Evolutionary conservation across 306 rosid genomes (phyloP), one percentile per base, ranked within the genome.

Genomic region (Ormosia emarginata): DNA sequence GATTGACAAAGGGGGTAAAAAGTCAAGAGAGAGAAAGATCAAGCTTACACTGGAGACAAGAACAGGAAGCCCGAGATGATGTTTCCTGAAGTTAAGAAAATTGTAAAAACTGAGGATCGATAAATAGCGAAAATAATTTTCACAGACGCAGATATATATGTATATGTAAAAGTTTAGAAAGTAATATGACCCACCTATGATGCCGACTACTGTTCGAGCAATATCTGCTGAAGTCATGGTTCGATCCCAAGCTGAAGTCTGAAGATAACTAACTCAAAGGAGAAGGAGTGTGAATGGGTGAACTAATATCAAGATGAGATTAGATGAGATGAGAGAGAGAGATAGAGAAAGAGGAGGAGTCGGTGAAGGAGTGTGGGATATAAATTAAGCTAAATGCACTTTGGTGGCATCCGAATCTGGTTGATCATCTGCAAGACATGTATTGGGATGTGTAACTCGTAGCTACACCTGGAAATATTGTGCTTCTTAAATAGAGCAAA

Each of bases 21-120:
- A 10, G 32, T 59, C 10, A 36, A 34, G 14, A 10, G 68, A 46
- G 24, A 33, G 47, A 65, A 49, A 70, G 4, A 13, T 9, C 11
- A 39, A 66, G 47, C 97, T 93, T 93, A 95, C 99, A 86, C 72
- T 1, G 97, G 98, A 13, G 97, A 91, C 82, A 92, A 55, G 87
- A 95, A 95, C 90, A 93, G 44, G 88, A 81, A 85, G 71, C 87
- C 87, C 0, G 99, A 72, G 79, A 91, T 95, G 56, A 89, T 41
- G 83, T 95, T 95, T 84, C 99, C 99, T 96, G 98, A 44, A 87
- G 71, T 78, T 24, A 70, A 75, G 40, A 64, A 77, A 79, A 24
- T 5, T 7, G 2, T 0, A n/a, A 14, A 44, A 50, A 62, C 7
- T 53, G 2, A 1, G 66, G 33, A 78, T 43, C 9, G 5, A 30